A percentile compares a stretch with the other conserved stretches of the same genome.
These are phyloP conservation scores for Talaromyces thailandensis DNA, from an alignment of 495 filamentous ascomycete species.

Conservation along the genomic window DNA sequence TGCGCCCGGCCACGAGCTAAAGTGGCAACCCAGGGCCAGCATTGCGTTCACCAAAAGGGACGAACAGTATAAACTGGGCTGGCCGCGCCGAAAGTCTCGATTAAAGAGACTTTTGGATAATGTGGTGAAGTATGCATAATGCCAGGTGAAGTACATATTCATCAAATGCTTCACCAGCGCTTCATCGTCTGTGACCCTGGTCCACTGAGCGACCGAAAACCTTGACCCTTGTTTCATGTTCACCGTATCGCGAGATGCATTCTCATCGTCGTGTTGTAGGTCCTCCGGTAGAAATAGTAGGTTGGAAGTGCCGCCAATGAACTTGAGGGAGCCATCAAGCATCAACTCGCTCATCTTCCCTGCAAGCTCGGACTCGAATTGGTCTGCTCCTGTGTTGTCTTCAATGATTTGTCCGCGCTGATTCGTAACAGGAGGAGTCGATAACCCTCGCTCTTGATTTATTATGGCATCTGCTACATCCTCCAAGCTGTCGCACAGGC, in stretches of 20 bases:
- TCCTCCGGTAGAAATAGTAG: conserved; percentile 69
- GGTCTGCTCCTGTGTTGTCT: conserved; percentile 31
- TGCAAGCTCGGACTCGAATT: conserved; percentile 79
- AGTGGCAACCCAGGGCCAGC: conserved; percentile 93
- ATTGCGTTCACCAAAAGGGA: conserved; percentile 89
- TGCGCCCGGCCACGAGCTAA: conserved; percentile 67
- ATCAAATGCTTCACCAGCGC: conserved; percentile 78
- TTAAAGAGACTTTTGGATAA: conserved; percentile 87
- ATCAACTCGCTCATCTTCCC: conserved; percentile 91
- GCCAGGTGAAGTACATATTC: conserved; percentile 97
- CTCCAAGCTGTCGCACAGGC: conserved; percentile 87
- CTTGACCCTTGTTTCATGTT: not conserved
- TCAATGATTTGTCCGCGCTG: conserved; percentile 11
- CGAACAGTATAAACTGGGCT: conserved; percentile 66
- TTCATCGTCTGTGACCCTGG: conserved; percentile 70
- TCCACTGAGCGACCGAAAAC: conserved; percentile 70
- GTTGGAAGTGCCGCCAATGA: conserved; percentile 92
- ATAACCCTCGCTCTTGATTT: conserved; percentile 38
- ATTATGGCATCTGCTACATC: conserved; percentile 75
- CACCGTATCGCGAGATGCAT: conserved; percentile 12
- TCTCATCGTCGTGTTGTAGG: conserved; percentile 40
- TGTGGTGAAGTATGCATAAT: conserved; percentile 93
- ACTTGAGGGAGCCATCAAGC: conserved; percentile 83
- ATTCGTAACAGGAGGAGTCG: conserved; percentile 13
- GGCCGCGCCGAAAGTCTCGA: conserved; percentile 68